Conservation (phyloP, 495 filamentous ascomycete species). For the Xylaria flabelliformis region DNA sequence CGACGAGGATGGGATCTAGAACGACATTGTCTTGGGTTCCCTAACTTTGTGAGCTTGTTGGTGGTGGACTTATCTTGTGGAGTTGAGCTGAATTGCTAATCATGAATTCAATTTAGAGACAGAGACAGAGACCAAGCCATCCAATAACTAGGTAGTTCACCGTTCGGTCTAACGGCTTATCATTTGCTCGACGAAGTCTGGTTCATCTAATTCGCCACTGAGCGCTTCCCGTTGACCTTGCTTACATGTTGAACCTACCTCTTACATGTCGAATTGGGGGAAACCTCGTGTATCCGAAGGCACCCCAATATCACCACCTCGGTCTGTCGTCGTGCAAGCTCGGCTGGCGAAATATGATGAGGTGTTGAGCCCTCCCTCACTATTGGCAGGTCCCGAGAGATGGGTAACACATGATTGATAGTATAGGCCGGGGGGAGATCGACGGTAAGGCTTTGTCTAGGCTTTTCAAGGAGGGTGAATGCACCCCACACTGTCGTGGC, state of each 20-base stretch:
- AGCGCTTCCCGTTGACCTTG: constrained; percentile 23
- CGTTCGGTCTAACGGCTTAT: constrained; percentile 30
- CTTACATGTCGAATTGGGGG: constrained; percentile 20
- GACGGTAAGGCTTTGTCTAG: constrained; percentile 5
- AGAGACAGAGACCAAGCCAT: constrained; percentile 8
- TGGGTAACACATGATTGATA: background rate
- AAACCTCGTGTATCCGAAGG: background rate
- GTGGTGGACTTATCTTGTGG: background rate
- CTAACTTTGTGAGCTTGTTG: background rate
- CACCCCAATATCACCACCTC: background rate
- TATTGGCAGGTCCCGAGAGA: constrained; percentile 12
- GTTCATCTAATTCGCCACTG: constrained; percentile 39
- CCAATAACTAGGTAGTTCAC: constrained; percentile 28
- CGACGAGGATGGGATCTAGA: constrained; percentile 20
- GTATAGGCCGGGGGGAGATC: constrained; percentile 9
- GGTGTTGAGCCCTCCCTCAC: background rate
- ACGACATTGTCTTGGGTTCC: constrained; percentile 11
- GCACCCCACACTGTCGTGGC: constrained; percentile 25
- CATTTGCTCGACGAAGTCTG: constrained; percentile 16
- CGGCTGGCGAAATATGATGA: constrained; percentile 18
- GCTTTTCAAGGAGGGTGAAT: constrained; percentile 21
- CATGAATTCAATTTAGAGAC: constrained; percentile 21
- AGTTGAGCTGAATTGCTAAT: constrained; percentile 26
- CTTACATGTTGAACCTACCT: constrained; percentile 23
- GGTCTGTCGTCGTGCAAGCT: background rate